Conservation (phyloP, 2,329 filamentous ascomycete genomes). For the Nothophaeocryptopus gaeumannii region DNA sequence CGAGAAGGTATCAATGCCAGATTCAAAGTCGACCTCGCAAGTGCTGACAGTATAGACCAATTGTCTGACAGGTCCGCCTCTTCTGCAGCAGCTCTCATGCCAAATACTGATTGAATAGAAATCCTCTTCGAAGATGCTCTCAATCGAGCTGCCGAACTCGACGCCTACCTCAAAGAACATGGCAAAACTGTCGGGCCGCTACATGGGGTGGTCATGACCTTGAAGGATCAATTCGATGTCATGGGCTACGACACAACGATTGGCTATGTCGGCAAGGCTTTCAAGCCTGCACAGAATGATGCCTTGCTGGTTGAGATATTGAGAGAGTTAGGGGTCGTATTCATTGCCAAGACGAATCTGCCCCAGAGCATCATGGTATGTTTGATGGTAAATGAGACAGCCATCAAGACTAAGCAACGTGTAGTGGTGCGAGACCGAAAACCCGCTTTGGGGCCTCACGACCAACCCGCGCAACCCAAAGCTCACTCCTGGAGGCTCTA, state of each 20-base stretch:
- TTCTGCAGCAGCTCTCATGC: background rate
- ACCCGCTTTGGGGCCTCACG: slow-evolving; percentile 52
- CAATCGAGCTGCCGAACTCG: slow-evolving; percentile 47
- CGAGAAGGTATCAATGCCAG: slow-evolving; percentile 13
- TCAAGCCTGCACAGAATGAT: slow-evolving; percentile 50
- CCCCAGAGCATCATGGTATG: slow-evolving; percentile 51
- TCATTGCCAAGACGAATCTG: slow-evolving; percentile 54
- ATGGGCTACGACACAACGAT: slow-evolving; percentile 51
- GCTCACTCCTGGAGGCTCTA: slow-evolving; percentile 50
- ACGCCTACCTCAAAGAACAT: slow-evolving; percentile 50
- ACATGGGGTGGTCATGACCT: slow-evolving; percentile 41
- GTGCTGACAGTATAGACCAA: slow-evolving; percentile 47
- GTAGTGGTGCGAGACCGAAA: slow-evolving; percentile 55
- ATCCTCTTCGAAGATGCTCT: slow-evolving; percentile 57
- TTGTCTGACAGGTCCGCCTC: slow-evolving; percentile 51
- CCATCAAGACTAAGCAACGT: background rate
- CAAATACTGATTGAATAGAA: slow-evolving; percentile 36
- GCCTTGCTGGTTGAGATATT: slow-evolving; percentile 52
- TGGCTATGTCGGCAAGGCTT: slow-evolving; percentile 52
- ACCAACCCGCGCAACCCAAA: slow-evolving; percentile 44
- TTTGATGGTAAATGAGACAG: background rate
- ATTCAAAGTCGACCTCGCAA: background rate
- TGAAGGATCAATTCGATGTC: slow-evolving; percentile 59
- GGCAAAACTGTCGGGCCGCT: slow-evolving; percentile 38
- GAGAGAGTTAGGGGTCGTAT: slow-evolving; percentile 49